These are phyloP conservation scores for Magnolia kwangsiensis DNA, from an alignment of 164 flowering plant genomes.

Conservation along the genomic window DNA sequence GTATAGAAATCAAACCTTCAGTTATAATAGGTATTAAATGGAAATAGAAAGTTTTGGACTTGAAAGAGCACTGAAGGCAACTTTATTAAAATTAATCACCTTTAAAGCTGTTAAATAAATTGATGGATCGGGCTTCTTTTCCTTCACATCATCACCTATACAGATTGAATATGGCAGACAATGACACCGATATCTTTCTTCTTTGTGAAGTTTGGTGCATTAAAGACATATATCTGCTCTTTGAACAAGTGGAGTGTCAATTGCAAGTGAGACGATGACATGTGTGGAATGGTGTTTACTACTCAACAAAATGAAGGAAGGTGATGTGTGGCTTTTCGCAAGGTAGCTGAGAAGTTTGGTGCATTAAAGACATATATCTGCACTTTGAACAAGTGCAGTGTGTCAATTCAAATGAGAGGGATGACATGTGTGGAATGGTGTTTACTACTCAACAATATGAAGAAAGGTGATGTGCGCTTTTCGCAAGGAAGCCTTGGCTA, in stretches of 20 bases:
- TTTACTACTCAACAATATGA: too few relatives aligned
- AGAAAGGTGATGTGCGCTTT: too few relatives aligned
- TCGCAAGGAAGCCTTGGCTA: too few relatives aligned
- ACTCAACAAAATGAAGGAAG: too few relatives aligned
- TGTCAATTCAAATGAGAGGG: not conserved
- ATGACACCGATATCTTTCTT: not conserved
- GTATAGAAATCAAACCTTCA: not conserved
- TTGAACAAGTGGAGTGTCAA: not conserved
- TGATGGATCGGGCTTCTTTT: constrained; percentile 93
- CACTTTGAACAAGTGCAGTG: not conserved
- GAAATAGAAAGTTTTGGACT: not conserved
- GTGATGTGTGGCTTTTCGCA: too few relatives aligned
- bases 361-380: not conserved
- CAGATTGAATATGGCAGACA: not conserved
- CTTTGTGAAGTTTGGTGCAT: not conserved
- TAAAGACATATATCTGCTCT: not conserved
- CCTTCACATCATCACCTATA: constrained; percentile 90
- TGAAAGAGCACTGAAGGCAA: not conserved
- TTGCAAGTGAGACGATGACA: not conserved
- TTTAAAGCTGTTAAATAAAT: constrained; percentile 76
- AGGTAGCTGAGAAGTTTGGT: not conserved
- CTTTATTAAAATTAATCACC: constrained; percentile 29
- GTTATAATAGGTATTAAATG: not conserved
- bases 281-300: too few relatives aligned
- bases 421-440: too few relatives aligned